Evolutionary conservation across 176 grass and related monocot genomes (phyloP).

Genomic region (Raddia distichophylla): DNA sequence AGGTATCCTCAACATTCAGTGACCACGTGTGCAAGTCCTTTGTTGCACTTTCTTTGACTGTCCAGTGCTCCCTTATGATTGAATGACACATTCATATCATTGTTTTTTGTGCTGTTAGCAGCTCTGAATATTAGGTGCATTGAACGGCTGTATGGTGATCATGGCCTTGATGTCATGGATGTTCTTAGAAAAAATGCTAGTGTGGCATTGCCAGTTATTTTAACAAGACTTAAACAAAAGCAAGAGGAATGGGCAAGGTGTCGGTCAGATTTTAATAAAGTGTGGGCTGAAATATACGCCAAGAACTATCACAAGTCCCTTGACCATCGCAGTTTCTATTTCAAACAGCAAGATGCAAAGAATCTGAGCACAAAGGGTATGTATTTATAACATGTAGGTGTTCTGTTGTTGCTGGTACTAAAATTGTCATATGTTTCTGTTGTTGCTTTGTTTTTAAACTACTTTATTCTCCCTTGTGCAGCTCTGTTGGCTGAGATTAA

Average conservation of each 20-base stretch:
- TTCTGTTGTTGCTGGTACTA: slow-evolving; percentile 10
- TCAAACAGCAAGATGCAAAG: slow-evolving; percentile 82
- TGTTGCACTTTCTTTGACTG: neutral
- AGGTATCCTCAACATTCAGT: slow-evolving; percentile 29
- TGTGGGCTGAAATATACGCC: slow-evolving; percentile 86
- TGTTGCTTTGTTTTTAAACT: slow-evolving; percentile 22
- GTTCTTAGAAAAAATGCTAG: slow-evolving; percentile 72
- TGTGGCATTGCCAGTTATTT: slow-evolving; percentile 71
- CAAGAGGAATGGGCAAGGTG: slow-evolving; percentile 82
- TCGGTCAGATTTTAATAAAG: slow-evolving; percentile 78
- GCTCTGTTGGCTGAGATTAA: slow-evolving; percentile 73
- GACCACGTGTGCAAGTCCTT: slow-evolving; percentile 1
- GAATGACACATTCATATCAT: slow-evolving; percentile 10
- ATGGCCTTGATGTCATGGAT: slow-evolving; percentile 81
- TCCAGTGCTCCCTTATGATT: slow-evolving; percentile 11
- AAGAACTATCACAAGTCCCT: slow-evolving; percentile 87
- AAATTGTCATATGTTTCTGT: slow-evolving; percentile 8
- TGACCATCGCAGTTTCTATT: slow-evolving; percentile 86
- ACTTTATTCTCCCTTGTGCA: slow-evolving; percentile 24
- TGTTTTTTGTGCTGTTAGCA: slow-evolving; percentile 27
- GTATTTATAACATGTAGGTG: slow-evolving; percentile 27
- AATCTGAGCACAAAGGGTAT: slow-evolving; percentile 80
- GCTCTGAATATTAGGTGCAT: slow-evolving; percentile 80
- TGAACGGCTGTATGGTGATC: slow-evolving; percentile 74
- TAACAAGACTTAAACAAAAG: slow-evolving; percentile 80